Conservation (phyloP, 73 alveolate genomes). For the Paramecium sonneborni region DNA sequence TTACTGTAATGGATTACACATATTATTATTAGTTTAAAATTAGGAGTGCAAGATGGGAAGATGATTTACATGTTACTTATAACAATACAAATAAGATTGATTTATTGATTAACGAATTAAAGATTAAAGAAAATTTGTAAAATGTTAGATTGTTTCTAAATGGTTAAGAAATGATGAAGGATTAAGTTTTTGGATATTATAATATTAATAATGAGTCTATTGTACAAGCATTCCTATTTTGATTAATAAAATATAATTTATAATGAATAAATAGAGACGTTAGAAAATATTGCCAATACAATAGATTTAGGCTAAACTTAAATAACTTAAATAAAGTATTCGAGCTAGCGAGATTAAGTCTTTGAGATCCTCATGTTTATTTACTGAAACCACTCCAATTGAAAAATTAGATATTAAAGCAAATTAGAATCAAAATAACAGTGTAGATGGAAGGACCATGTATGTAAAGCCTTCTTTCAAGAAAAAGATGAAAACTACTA, state of each 20-base stretch:
- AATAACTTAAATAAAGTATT: not conserved
- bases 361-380: not conserved
- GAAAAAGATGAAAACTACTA: conserved; percentile 15
- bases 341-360: conserved; percentile 39
- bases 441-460: not conserved
- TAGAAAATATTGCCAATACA: conserved; percentile 1
- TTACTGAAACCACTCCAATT: not conserved
- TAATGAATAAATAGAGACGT: conserved; percentile 39
- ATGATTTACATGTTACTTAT: not conserved
- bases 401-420: not conserved
- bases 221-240: not conserved
- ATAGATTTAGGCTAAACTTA: conserved; percentile 10
- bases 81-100: not conserved
- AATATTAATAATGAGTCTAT: not conserved
- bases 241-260: not conserved
- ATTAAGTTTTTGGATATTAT: not conserved
- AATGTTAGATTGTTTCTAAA: not conserved
- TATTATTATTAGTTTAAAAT: not conserved
- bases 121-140: not conserved
- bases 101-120: not conserved
- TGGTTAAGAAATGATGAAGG: not conserved
- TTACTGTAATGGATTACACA: not conserved
- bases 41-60: not conserved
- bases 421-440: not conserved
- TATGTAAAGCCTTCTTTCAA: not conserved